These are phyloP conservation scores for Bryoerythrophyllum caledonicum DNA, from an alignment of 225 moss, liverwort and hornwort genomes.

Conservation along the genomic window DNA sequence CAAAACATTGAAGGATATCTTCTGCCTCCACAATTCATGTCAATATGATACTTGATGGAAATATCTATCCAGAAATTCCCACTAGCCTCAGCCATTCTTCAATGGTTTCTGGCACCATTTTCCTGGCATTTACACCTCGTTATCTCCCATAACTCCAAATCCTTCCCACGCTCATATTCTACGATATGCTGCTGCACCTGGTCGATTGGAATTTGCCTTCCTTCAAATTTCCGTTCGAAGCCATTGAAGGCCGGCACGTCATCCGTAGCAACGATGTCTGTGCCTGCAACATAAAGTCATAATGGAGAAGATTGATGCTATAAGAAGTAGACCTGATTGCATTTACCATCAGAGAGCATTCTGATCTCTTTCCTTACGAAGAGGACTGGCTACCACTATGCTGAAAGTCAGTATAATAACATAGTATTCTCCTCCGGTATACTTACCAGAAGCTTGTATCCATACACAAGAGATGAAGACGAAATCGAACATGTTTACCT, in stretches of 20 bases:
- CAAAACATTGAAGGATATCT: slow-evolving; percentile 11
- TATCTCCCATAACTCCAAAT: slow-evolving; percentile 80
- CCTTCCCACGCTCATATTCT: slow-evolving; percentile 68
- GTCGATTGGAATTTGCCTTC: slow-evolving; percentile 43
- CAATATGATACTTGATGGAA: background rate
- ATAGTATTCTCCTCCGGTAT: background rate
- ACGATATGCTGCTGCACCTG: slow-evolving; percentile 52
- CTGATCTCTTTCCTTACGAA: background rate
- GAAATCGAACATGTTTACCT: slow-evolving; percentile 13
- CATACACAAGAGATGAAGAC: background rate
- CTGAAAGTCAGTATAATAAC: background rate
- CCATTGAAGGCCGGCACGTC: background rate
- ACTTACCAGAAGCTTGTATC: background rate
- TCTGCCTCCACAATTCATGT: background rate
- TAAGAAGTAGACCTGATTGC: background rate
- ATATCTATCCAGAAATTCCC: background rate
- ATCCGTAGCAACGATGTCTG: slow-evolving; percentile 10
- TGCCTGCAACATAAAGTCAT: slow-evolving; percentile 15
- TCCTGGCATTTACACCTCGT: slow-evolving; percentile 14
- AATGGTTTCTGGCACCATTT: background rate
- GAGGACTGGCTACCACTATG: background rate
- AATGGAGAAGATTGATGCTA: background rate
- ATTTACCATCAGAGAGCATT: background rate
- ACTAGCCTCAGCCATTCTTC: background rate
- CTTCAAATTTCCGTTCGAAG: slow-evolving; percentile 40